Evolutionary conservation across 2,329 filamentous ascomycete genomes (phyloP).

Genomic region (Zopfia rhizophila): DNA sequence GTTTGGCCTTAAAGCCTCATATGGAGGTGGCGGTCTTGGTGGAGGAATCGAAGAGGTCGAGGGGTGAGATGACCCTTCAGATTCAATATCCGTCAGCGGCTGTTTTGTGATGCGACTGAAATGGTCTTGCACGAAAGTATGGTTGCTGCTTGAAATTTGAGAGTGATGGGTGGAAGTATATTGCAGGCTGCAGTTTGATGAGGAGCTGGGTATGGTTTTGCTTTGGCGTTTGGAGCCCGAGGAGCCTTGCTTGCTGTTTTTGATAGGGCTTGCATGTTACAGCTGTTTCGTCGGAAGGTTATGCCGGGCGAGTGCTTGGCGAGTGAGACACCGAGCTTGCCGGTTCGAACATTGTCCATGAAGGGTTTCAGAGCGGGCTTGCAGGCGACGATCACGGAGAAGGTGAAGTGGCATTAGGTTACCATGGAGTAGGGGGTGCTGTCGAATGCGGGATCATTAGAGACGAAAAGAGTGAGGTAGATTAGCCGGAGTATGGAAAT

Average conservation of each 20-base stretch:
- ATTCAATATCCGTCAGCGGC: slow-evolving; percentile 8
- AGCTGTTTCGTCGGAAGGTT: slow-evolving; percentile 34
- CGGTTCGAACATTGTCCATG: slow-evolving; percentile 18
- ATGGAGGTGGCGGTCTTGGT: slow-evolving; percentile 31
- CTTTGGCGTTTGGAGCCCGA: not conserved
- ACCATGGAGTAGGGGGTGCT: slow-evolving; percentile 33
- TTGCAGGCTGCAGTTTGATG: not conserved
- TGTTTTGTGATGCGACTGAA: slow-evolving; percentile 4
- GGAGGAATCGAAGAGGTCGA: slow-evolving; percentile 19
- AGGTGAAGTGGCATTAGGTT: slow-evolving; percentile 34
- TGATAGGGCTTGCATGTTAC: slow-evolving; percentile 17
- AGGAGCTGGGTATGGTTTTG: not conserved
- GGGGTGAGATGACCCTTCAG: slow-evolving; percentile 3
- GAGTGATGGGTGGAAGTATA: slow-evolving; percentile 11
- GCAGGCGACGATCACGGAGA: slow-evolving; percentile 36
- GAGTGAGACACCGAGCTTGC: slow-evolving; percentile 14
- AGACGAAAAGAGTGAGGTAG: slow-evolving; percentile 25
- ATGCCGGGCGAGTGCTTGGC: slow-evolving; percentile 31
- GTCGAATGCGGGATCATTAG: slow-evolving; percentile 27
- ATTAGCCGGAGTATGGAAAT: slow-evolving; percentile 33
- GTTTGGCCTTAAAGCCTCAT: slow-evolving; percentile 32
- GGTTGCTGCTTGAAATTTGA: slow-evolving; percentile 22
- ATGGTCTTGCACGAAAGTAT: slow-evolving; percentile 20
- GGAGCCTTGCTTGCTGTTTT: slow-evolving; percentile 5
- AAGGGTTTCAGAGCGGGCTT: slow-evolving; percentile 33